Evolutionary conservation across 106 monocot genomes (phyloP).

Genomic region (Narthecium ossifragum): DNA sequence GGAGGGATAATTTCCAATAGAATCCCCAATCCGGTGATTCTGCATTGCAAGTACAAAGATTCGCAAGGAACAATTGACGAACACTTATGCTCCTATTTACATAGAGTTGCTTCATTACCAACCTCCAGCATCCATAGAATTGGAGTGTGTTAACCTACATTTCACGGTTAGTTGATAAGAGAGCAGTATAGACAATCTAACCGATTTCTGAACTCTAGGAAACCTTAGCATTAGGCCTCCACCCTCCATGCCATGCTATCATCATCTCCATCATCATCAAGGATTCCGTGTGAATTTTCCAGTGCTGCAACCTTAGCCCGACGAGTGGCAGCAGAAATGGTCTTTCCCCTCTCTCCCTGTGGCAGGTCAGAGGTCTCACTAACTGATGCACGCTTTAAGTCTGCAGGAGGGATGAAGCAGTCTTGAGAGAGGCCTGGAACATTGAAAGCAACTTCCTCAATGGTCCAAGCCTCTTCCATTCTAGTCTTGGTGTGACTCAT

Average conservation of each 20-base stretch:
- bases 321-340: neutral
- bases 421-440: constrained; percentile 59
- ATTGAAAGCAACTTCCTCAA: constrained; percentile 60
- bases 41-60: too few relatives aligned
- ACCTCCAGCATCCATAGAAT: neutral
- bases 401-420: constrained; percentile 61
- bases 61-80: too few relatives aligned
- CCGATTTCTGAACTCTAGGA: neutral
- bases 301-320: constrained; percentile 17
- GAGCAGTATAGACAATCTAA: constrained; percentile 16
- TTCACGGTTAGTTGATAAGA: constrained; percentile 5
- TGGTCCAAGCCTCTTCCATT: constrained; percentile 63
- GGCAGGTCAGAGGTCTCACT: constrained; percentile 34
- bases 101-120: constrained; percentile 4
- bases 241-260: constrained; percentile 10
- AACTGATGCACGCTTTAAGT: constrained; percentile 24
- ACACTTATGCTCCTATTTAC: constrained; percentile 22
- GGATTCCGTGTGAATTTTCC: constrained; percentile 1
- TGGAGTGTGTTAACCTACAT: constrained; percentile 10
- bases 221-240: constrained; percentile 16
- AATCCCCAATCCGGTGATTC: too few relatives aligned
- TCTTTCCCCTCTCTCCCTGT: constrained; percentile 17
- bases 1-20: too few relatives aligned
- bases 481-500: constrained; percentile 55
- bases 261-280: neutral